Base-by-base conservation (phyloP, 2,329 filamentous ascomycete species). In the Trichophyton simii region DNA sequence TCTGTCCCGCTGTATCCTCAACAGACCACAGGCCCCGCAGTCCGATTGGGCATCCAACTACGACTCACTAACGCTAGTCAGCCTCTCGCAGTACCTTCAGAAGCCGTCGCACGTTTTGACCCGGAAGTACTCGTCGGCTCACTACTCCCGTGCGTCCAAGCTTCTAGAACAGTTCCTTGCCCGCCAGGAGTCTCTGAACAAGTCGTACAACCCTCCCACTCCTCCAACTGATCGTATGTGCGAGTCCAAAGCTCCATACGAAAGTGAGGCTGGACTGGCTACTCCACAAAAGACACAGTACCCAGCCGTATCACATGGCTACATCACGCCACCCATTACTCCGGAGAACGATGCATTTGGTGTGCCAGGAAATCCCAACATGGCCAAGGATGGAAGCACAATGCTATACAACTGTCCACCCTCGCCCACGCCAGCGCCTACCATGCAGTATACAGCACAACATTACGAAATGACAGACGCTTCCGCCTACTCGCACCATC, bases 1-100 rank as follows among this genome's bases (percentile, higher is more conserved):
- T 60, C 82, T 99, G 46, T 87, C 92, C 44, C 83, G 91, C 65
- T 92, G 89, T 71, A 90, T 99, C 65, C 82, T 97, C 9, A 86
- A 86, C 69, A 86, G 90, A 63, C 83, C 86, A 46, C 90, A 95
- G 73, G 81, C 86, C 65, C 84, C 84, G 65, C 86, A 89, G 64
- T 83, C 82, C 44, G 87, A 91, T 66, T 95, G 89, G 88, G 85
- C 82, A 62, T 79, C 75, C 54, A 76, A 77, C 62, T 81, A 78
- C 65, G 78, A 80, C 66, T 77, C 75, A 38, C 75, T 74, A 66
- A 79, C 77, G 4, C 78, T 87, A 18, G 78, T 85, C 64, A 80
- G 80, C 64, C 74, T 87, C 61, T 85, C 83, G 20, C 84, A 87
- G 70, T 81, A 86, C 68, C 75, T 88, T 59, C 81, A 84, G 66